These are phyloP conservation scores for Talaromyces funiculosus DNA, from an alignment of 2,329 filamentous ascomycete genomes.

Conservation along the genomic window DNA sequence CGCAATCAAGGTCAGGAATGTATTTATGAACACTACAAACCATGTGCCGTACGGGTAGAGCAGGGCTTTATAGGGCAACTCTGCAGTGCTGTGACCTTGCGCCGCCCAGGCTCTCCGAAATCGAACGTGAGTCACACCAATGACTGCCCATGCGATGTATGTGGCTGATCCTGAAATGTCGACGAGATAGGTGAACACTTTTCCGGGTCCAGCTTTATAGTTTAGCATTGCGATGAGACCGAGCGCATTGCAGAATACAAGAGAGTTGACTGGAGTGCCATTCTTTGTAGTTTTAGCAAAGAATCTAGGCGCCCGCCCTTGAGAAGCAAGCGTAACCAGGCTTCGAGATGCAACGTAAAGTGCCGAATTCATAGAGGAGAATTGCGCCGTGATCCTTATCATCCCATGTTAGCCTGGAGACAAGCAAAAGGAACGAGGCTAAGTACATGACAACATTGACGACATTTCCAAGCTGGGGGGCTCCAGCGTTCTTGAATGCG, in stretches of 20 bases:
- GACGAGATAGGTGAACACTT: conserved; percentile 47
- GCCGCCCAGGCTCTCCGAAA: conserved; percentile 22
- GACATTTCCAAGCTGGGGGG: background rate
- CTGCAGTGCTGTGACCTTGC: conserved; percentile 15
- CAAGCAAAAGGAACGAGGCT: background rate
- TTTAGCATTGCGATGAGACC: conserved; percentile 66
- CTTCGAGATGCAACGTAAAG: conserved; percentile 6
- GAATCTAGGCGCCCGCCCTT: conserved; percentile 18
- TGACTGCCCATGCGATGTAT: conserved; percentile 38
- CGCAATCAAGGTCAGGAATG: conserved; percentile 48
- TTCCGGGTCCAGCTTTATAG: conserved; percentile 55
- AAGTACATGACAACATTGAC: background rate
- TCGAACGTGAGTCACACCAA: conserved; percentile 38
- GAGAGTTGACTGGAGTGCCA: conserved; percentile 40
- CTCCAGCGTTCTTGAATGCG: conserved; percentile 1
- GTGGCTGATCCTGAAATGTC: conserved; percentile 31
- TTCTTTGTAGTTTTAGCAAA: conserved; percentile 37
- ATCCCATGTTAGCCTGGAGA: background rate
- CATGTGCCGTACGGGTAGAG: conserved; percentile 51
- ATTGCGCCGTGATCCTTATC: conserved; percentile 7
- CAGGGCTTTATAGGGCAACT: conserved; percentile 45
- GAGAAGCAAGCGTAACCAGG: conserved; percentile 3
- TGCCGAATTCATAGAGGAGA: conserved; percentile 8
- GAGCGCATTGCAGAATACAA: conserved; percentile 44
- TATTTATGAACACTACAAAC: conserved; percentile 41